Percentiles rank a stretch among this genome's conserved stretches.
phyloP scores from a whole-genome alignment of 2,329 filamentous ascomycete genomes.

The Colletotrichum tofieldiae region DNA sequence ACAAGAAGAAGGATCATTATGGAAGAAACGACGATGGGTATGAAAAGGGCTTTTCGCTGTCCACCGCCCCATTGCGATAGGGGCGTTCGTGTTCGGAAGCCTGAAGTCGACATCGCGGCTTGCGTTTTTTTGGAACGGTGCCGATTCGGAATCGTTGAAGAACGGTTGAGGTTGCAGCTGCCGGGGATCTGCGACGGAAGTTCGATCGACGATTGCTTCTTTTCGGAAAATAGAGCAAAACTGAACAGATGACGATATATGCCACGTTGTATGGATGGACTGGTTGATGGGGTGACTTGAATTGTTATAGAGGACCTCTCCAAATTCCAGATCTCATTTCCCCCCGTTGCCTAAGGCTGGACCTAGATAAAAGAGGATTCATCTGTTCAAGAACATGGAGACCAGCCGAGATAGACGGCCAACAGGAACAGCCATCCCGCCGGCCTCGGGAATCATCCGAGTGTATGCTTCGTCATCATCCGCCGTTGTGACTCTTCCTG shows the following conservation, averaged over 20 bases:
- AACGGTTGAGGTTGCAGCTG: neutral
- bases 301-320: constrained; percentile 2
- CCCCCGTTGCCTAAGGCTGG: neutral
- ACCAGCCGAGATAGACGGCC: constrained; percentile 6
- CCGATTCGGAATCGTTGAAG: too few relatives aligned
- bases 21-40: constrained; percentile 22
- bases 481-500: neutral
- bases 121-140: neutral
- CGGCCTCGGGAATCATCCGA: neutral
- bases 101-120: constrained; percentile 12
- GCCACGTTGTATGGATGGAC: neutral
- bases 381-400: constrained; percentile 5
- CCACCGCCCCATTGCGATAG: constrained; percentile 27
- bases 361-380: constrained; percentile 2
- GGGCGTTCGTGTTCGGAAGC: constrained; percentile 11
- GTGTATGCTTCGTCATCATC: constrained; percentile 20
- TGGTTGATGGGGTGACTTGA: neutral
- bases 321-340: neutral
- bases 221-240: neutral
- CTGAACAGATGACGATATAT: constrained; percentile 2
- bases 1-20: constrained; percentile 29
- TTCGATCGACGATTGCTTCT: too few relatives aligned
- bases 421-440: neutral
- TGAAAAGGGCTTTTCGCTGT: constrained; percentile 12
- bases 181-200: too few relatives aligned